Evolutionary conservation across 73 alveolate species (phyloP).

Genomic region (Tetrahymena thermophila): DNA sequence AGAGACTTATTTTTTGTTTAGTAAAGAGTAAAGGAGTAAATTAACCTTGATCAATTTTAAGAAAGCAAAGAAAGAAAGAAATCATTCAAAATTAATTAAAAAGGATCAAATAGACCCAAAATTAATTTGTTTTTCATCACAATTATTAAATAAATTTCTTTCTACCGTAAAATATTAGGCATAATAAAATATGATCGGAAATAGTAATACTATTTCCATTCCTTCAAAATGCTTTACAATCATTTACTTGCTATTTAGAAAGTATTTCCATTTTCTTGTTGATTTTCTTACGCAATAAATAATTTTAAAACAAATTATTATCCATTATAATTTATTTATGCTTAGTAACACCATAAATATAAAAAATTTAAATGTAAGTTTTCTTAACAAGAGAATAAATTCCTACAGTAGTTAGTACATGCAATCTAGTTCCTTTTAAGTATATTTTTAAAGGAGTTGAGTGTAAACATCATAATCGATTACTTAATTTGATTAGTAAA

Average conservation of each 20-base stretch:
- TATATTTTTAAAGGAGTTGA: too few relatives aligned
- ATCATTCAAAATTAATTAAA: not conserved
- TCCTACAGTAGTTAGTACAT: too few relatives aligned
- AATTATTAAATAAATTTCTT: not conserved
- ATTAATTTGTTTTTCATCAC: not conserved
- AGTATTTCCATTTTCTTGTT: too few relatives aligned
- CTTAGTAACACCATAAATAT: too few relatives aligned
- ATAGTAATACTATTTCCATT: not conserved
- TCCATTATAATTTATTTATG: too few relatives aligned
- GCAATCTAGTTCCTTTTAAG: too few relatives aligned
- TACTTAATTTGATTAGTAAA: not conserved
- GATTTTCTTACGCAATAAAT: not conserved
- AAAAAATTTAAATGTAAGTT: not conserved
- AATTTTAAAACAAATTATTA: too few relatives aligned
- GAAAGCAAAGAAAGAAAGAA: not conserved
- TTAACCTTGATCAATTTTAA: not conserved
- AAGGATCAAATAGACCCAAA: not conserved
- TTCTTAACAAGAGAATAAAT: too few relatives aligned
- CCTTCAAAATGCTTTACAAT: not conserved
- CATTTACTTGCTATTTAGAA: not conserved
- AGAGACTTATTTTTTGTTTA: not conserved
- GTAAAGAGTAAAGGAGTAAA: not conserved
- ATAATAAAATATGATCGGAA: not conserved
- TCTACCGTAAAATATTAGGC: not conserved
- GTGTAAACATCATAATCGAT: not conserved